Percentiles rank a stretch among this genome's conserved stretches.
phyloP scores from a whole-genome alignment of 257 asterid species.

The Osmanthus fragrans region DNA sequence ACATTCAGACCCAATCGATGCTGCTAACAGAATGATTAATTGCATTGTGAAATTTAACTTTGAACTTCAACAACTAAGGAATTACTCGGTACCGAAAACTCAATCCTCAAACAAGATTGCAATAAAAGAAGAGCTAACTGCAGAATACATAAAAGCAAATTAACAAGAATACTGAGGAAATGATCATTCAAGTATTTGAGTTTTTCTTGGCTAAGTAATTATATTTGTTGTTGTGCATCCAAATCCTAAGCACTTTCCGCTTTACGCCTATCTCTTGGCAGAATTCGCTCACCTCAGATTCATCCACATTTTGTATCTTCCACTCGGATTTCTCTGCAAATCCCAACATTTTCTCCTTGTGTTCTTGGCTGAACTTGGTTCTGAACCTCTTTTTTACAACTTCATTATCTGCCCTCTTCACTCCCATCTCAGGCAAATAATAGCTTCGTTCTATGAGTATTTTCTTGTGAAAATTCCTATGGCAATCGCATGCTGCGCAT shows the following conservation, averaged over 20 bases:
- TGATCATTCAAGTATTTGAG: background rate
- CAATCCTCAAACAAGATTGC: no score
- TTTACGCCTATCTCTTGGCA: conserved; percentile 54
- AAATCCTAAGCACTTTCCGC: conserved; percentile 63
- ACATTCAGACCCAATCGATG: no score
- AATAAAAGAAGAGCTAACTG: no score
- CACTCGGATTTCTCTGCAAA: conserved; percentile 57
- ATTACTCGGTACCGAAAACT: no score
- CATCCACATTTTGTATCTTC: conserved; percentile 57
- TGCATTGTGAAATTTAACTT: no score
- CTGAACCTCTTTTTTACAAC: conserved; percentile 42
- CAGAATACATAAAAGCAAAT: no score
- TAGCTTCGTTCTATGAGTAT: background rate
- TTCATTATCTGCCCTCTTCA: background rate
- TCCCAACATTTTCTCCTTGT: conserved; percentile 51
- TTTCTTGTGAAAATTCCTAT: conserved; percentile 38
- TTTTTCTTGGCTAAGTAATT: conserved; percentile 5
- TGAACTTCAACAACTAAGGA: no score
- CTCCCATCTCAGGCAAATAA: background rate
- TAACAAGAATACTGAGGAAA: no score
- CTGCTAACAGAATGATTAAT: no score
- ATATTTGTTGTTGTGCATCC: conserved; percentile 73
- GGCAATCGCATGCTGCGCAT: conserved; percentile 46
- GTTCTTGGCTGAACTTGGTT: conserved; percentile 55
- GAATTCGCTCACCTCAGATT: conserved; percentile 44